These are phyloP conservation scores for Trichoderma breve DNA, from an alignment of 2,329 filamentous ascomycete species.

Conservation along the genomic window DNA sequence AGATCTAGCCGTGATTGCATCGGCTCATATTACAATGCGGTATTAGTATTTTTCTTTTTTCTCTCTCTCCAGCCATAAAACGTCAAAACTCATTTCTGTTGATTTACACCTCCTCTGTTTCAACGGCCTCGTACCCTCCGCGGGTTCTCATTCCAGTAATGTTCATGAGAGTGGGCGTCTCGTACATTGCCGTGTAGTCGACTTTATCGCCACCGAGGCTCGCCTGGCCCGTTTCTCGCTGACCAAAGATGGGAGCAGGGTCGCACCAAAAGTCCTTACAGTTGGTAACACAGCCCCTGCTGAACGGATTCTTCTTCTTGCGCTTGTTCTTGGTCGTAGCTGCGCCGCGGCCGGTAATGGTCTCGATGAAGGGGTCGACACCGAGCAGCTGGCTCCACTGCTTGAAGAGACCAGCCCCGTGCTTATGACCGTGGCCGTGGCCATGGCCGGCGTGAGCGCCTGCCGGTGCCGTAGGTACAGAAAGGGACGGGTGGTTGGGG, in stretches of 20 bases:
- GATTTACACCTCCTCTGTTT: slow-evolving; percentile 48
- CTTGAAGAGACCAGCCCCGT: slow-evolving; percentile 65
- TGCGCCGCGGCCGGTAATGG: slow-evolving; percentile 78
- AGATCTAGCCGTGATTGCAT: neutral
- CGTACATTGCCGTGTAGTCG: slow-evolving; percentile 88
- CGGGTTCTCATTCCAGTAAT: slow-evolving; percentile 47
- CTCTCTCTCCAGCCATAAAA: neutral
- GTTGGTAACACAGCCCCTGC: slow-evolving; percentile 77
- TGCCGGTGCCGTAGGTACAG: slow-evolving; percentile 45
- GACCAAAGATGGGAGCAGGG: slow-evolving; percentile 75
- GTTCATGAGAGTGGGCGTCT: slow-evolving; percentile 71
- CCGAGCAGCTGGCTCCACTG: slow-evolving; percentile 84
- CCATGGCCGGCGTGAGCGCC: slow-evolving; percentile 34
- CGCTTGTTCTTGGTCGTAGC: slow-evolving; percentile 55
- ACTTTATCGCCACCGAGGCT: slow-evolving; percentile 75
- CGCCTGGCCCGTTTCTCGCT: slow-evolving; percentile 69
- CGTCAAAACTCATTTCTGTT: slow-evolving; percentile 42
- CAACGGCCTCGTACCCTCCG: slow-evolving; percentile 63
- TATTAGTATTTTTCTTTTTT: neutral
- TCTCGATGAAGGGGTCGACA: slow-evolving; percentile 90
- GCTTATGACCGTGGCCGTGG: slow-evolving; percentile 47
- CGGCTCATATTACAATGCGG: slow-evolving; percentile 6
- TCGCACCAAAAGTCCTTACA: slow-evolving; percentile 98
- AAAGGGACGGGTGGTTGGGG: slow-evolving; percentile 62
- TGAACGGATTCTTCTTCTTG: slow-evolving; percentile 76